Base-by-base conservation (phyloP, 2,329 filamentous ascomycete species). In the Scortechinia acanthostroma region DNA sequence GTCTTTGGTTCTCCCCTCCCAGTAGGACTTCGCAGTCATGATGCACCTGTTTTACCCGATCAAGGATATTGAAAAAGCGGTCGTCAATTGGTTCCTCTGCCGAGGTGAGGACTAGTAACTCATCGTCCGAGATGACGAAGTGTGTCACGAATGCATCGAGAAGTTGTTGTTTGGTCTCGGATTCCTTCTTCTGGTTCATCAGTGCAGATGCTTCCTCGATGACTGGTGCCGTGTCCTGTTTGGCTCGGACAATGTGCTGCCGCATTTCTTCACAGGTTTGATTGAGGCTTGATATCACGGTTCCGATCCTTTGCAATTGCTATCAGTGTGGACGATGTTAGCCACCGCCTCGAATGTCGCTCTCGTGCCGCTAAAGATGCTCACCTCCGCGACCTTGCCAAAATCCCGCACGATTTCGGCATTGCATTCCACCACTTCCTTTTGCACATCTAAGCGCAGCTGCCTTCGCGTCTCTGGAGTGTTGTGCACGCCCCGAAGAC, bases 341-440 rank as follows among this genome's bases (percentile, higher is more conserved):
- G n/a, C 25, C 25, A 30, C 10, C 25, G 10, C 10, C 25, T 30
- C 25, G n/a, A n/a, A n/a, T n/a, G n/a, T n/a, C n/a, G n/a, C 25
- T 30, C 25, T 30, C 25, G 25, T 30, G n/a, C n/a, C 10, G n/a
- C n/a, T 10, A 10, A n/a, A n/a, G n/a, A n/a, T 15, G 20, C 60
- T 56, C 58, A 81, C 77, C 69, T 79, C 75, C 13, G 81, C 79
- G 46, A 86, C 78, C 49, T 72, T 66, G 20, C 79, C 77, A 60
- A 85, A 86, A 53, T 84, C 80, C 45, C 72, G 69, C 35, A 86
- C 71, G 48, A 85, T 78, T 50, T 77, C 75, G 44, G 75, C 79
- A 69, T 85, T 84, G 59, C 76, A 80, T 50, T 80, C 70, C 43
- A 84, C 78, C 28, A 85, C 75, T 53, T 85, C 80, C 53, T 76